Conservation (phyloP, 352 stramenopile species). For the Nothophytophthora sp. region DNA sequence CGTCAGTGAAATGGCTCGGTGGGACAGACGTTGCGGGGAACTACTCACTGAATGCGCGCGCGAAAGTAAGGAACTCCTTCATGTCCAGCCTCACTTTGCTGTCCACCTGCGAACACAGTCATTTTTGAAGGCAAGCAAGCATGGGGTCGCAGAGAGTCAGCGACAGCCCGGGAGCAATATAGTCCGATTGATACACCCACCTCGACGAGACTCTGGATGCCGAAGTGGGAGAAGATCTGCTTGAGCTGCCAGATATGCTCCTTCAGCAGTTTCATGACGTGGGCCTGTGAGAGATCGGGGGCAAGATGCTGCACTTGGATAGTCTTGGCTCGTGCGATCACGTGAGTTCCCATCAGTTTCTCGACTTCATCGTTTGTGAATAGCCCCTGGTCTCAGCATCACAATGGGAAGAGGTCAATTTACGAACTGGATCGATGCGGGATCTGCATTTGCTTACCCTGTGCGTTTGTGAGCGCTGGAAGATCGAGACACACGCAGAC, state of each 20-base stretch:
- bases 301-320: constrained; percentile 66
- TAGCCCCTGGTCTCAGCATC: constrained; percentile 1
- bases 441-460: constrained; percentile 20
- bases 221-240: constrained; percentile 80
- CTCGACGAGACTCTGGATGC: constrained; percentile 56
- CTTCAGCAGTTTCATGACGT: constrained; percentile 71
- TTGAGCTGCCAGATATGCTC: constrained; percentile 75
- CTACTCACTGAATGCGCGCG: constrained; percentile 64
- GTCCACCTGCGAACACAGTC: constrained; percentile 33
- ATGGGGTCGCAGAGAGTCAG: too few relatives aligned
- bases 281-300: constrained; percentile 61
- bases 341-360: constrained; percentile 42
- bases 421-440: background rate
- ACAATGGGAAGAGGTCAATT: background rate
- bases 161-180: too few relatives aligned
- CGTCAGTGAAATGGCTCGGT: constrained; percentile 4
- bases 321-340: constrained; percentile 48
- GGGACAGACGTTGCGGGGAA: background rate
- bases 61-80: constrained; percentile 68
- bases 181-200: constrained; percentile 18
- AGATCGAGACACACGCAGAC: constrained; percentile 44
- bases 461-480: constrained; percentile 32
- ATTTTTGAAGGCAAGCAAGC: too few relatives aligned
- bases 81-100: constrained; percentile 55
- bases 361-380: constrained; percentile 36